Evolutionary conservation across 495 filamentous ascomycete genomes (phyloP).

Genomic region (Neurospora tetraspora): DNA sequence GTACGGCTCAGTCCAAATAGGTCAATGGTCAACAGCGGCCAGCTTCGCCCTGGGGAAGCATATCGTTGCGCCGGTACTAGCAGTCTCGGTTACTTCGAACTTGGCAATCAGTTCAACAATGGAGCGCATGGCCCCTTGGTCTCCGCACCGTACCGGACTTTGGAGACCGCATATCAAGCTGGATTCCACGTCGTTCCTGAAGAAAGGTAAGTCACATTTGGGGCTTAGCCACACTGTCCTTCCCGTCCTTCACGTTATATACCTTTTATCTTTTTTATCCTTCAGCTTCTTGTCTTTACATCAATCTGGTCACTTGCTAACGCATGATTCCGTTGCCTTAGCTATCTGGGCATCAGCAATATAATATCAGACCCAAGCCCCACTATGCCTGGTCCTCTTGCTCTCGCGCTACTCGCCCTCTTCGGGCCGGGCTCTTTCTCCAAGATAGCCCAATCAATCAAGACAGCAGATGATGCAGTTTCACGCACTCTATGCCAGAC

Average conservation of each 20-base stretch:
- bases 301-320: background rate
- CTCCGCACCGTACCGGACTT: background rate
- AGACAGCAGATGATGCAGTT: background rate
- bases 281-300: background rate
- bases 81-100: conserved; percentile 4
- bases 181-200: background rate
- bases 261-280: background rate
- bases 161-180: background rate
- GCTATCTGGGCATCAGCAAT: background rate
- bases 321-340: background rate
- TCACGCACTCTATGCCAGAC: background rate
- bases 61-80: background rate
- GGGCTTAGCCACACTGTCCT: background rate
- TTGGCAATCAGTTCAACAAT: background rate
- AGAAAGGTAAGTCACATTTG: background rate
- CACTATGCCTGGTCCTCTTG: background rate
- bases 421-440: background rate
- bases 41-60: background rate
- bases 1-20: background rate
- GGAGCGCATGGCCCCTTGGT: background rate
- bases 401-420: background rate
- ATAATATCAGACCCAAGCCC: background rate
- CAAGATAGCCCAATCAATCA: background rate
- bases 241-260: background rate
- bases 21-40: background rate